Evolutionary conservation across 1,284 basidiomycete species (phyloP), one percentile per base, ranked within the genome.

Genomic region (Golubevia pallescens): DNA sequence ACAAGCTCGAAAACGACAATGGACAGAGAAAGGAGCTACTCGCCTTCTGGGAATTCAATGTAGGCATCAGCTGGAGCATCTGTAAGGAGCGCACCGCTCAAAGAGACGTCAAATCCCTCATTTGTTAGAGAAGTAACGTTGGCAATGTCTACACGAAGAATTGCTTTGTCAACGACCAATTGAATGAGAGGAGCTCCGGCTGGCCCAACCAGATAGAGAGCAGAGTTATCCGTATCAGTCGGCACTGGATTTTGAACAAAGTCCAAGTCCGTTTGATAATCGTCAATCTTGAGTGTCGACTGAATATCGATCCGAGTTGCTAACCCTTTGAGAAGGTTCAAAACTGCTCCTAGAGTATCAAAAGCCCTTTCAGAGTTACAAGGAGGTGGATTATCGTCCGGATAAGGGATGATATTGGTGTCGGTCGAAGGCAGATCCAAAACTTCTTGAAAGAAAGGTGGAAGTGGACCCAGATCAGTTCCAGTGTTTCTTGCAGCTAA

Each of bases 391-490:
- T 70, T 73, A 63, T 67, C 66, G 71, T 84, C 80, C 3, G 81
- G 81, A 51, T 67, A 65, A 14, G 80, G 71, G 48, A 67, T 62
- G 60, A 82, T 56, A 20, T 73, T 79, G 14, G 78, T 81, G 62
- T 77, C 63, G 3, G 78, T 78, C 16, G 42, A 48, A 10, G 90
- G 89, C 66, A 91, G 89, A 23, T 87, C 82, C 14, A 89, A 67
- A 1, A 91, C 86, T 61, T 90, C 87, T 71, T 90, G 87, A 87
- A 92, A 91, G 58, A 91, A 75, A 10, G 87, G 87, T 8, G 87
- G 82, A 63, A 93, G 87, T 6, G 91, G 91, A 0, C 92, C 92
- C 5, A 93, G 87, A 65, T 90, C 86, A 51, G 91, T 89, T 10
- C 87, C 86, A 65, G 90, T 90, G 63, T 89, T 86, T 66, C 89